Evolutionary conservation across 2,329 filamentous ascomycete genomes (phyloP), one percentile per base, ranked within the genome.

Genomic region (Orbilia ellipsospora): DNA sequence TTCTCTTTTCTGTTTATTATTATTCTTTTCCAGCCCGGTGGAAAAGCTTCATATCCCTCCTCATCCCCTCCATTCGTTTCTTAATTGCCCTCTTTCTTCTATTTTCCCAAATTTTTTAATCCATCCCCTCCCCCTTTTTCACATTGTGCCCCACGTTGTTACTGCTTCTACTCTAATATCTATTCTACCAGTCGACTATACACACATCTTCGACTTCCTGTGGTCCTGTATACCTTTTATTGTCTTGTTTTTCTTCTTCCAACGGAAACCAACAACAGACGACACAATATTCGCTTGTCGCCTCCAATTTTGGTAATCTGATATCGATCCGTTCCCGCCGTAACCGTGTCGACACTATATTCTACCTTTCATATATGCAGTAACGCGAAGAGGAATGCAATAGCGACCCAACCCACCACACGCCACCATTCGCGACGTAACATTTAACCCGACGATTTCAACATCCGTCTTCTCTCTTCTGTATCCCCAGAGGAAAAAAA

Each of bases 281-380:
- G 60, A 66, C 69, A 59, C 56, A 64, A 65, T 70, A 62, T 63
- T 73, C 70, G 64, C 75, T 69, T 66, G 64, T 69, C 70, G 64
- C 45, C 73, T 48, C 26, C 55, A 55, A 20, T 66, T 62, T 42
- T 64, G 57, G 63, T 77, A 64, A 70, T 62, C 65, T 60, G 31
- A 36, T 36, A 36, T 36, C 31, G 31, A 68, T 75, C 77, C 50
- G 50, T 61, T 61, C 55, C 50, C 36, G 18, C 36, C 59, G 44
- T 69, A 60, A 80, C 81, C 80, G 81, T 82, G 67, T 80, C 81
- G 79, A 63, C 80, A 80, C 78, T 81, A 82, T 80, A 36, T 36
- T 36, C 31, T 36, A 7, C 10, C 10, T 4, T 36, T 7, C 10
- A 36, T 10, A 36, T 79, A 66, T 81, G 80, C 80, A 80, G 78